Evolutionary conservation across 345 rosid species (phyloP).

Genomic region (Populus deltoides): DNA sequence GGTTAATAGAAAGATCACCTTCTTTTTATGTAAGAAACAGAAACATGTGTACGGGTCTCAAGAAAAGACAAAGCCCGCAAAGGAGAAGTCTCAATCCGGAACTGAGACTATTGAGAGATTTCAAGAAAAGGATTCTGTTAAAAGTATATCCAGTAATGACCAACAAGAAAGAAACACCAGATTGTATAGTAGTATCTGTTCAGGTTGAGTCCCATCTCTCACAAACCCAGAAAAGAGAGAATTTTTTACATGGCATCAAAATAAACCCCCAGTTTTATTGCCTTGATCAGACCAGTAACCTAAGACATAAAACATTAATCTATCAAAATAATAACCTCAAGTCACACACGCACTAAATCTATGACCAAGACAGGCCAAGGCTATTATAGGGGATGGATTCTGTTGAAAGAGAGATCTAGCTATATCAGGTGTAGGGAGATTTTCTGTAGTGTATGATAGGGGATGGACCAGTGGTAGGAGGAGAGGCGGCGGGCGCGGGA

Average conservation of each 20-base stretch:
- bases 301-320: background rate
- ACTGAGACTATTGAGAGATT: background rate
- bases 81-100: constrained; percentile 6
- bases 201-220: constrained; percentile 2
- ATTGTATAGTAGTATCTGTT: background rate
- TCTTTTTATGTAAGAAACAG: background rate
- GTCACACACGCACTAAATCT: background rate
- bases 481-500: constrained; percentile 20
- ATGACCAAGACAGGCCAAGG: background rate
- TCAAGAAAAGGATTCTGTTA: background rate
- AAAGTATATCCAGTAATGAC: background rate
- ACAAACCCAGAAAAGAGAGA: background rate
- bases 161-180: background rate
- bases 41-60: background rate
- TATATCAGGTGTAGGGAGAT: background rate
- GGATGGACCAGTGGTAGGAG: background rate
- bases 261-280: background rate
- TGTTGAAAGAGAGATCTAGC: background rate
- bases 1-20: background rate
- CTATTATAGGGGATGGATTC: background rate
- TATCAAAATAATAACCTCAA: background rate
- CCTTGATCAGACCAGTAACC: background rate
- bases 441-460: background rate
- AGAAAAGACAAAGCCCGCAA: background rate
- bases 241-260: background rate